Conservation (phyloP, 2,329 filamentous ascomycete species). For the Monilinia fructicola region DNA sequence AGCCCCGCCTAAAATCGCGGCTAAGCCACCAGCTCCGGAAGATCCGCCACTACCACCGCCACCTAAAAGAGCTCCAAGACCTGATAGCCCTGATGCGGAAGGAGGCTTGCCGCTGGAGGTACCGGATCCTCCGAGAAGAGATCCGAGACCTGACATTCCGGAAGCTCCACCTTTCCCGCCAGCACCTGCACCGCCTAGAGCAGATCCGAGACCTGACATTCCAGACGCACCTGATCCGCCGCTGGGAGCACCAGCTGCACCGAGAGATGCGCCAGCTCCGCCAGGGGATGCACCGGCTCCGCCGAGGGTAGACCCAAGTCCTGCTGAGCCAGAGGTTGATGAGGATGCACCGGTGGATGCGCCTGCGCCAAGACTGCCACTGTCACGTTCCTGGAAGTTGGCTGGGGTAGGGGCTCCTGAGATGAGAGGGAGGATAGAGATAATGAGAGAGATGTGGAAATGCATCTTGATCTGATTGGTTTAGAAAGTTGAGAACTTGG, state of each 20-base stretch:
- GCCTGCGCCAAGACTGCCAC: background rate
- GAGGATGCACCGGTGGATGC: background rate
- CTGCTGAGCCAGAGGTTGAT: background rate
- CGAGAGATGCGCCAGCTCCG: no score
- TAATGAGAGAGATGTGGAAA: background rate
- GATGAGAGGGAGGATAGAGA: background rate
- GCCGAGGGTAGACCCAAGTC: background rate
- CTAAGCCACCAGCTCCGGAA: background rate
- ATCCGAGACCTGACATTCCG: background rate
- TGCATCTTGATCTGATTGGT: background rate
- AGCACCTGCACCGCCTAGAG: no score
- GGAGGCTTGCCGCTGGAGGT: background rate
- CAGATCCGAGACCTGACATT: no score
- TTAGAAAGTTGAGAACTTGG: accelerated
- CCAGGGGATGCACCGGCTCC: background rate
- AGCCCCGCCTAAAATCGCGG: no score
- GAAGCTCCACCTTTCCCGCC: background rate
- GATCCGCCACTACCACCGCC: no score
- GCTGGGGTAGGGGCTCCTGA: background rate
- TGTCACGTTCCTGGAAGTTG: background rate
- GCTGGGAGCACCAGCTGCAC: background rate
- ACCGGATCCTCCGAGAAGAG: background rate
- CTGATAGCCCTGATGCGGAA: no score
- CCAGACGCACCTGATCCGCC: no score
- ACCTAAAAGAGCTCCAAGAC: no score